A percentile compares a stretch with the other conserved stretches of the same genome.
phyloP scores from a whole-genome alignment of 768 basidiomycete genomes.

The Leccinum fibrillosum region DNA sequence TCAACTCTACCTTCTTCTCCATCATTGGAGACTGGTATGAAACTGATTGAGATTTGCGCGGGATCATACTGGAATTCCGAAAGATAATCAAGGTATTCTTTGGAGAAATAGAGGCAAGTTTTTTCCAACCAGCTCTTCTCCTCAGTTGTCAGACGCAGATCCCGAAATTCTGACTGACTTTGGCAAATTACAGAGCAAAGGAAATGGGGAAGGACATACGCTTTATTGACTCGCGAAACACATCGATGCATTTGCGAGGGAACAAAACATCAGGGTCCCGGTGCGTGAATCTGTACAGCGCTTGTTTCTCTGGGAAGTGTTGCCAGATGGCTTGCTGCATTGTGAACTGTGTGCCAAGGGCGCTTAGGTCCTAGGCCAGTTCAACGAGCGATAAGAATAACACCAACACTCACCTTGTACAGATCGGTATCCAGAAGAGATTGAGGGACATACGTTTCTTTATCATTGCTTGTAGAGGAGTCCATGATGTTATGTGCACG shows the following conservation, averaged over 20 bases:
- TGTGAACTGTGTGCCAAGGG: constrained; percentile 54
- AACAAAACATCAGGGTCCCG: constrained; percentile 65
- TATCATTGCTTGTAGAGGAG: neutral
- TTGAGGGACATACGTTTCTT: constrained; percentile 16
- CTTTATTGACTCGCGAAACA: constrained; percentile 53
- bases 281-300: constrained; percentile 79
- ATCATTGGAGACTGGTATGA: constrained; percentile 55
- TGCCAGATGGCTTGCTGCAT: constrained; percentile 92
- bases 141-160: constrained; percentile 51
- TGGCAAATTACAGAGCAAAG: constrained; percentile 24
- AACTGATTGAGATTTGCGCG: constrained; percentile 55
- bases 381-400: neutral
- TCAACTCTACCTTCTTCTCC: constrained; percentile 58
- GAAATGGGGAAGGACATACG: constrained; percentile 38
- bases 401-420: constrained; percentile 68
- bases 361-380: neutral
- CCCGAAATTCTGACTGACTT: constrained; percentile 57
- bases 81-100: constrained; percentile 76
- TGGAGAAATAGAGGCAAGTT: constrained; percentile 72
- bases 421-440: constrained; percentile 92
- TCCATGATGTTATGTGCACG: constrained; percentile 1
- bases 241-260: constrained; percentile 35
- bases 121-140: constrained; percentile 68
- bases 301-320: constrained; percentile 70
- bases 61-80: constrained; percentile 67